These are phyloP conservation scores for Volvox reticuliferus DNA, from an alignment of 139 green algal species.

Conservation along the genomic window DNA sequence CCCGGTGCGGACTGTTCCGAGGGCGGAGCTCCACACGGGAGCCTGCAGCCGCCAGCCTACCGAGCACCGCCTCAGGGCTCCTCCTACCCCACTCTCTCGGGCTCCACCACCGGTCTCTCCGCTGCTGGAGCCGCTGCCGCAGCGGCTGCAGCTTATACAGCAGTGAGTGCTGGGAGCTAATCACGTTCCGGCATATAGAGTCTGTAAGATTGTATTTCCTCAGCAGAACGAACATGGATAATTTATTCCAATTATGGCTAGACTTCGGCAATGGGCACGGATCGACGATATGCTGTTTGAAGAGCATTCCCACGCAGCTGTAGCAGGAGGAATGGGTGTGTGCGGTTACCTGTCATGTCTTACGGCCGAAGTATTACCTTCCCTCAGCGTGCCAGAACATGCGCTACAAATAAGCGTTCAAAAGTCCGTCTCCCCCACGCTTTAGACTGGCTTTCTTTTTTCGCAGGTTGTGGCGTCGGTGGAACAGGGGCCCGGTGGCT, in stretches of 20 bases:
- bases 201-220: not conserved
- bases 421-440: no score
- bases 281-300: not conserved
- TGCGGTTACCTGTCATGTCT: no score
- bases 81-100: not conserved
- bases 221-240: not conserved
- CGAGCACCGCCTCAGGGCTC: not conserved
- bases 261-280: not conserved
- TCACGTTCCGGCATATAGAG: not conserved
- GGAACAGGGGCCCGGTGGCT: not conserved
- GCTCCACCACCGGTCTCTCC: not conserved
- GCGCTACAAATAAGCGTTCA: no score
- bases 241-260: not conserved
- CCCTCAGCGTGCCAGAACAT: no score
- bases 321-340: not conserved
- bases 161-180: not conserved
- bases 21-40: not conserved
- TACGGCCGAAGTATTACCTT: no score
- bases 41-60: not conserved
- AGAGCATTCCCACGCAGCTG: no score
- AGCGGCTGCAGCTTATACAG: not conserved
- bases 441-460: not conserved
- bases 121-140: not conserved
- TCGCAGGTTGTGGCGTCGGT: not conserved
- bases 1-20: not conserved